Conservation (phyloP, 2,329 filamentous ascomycete genomes). For the Microcyclosporella mali region DNA sequence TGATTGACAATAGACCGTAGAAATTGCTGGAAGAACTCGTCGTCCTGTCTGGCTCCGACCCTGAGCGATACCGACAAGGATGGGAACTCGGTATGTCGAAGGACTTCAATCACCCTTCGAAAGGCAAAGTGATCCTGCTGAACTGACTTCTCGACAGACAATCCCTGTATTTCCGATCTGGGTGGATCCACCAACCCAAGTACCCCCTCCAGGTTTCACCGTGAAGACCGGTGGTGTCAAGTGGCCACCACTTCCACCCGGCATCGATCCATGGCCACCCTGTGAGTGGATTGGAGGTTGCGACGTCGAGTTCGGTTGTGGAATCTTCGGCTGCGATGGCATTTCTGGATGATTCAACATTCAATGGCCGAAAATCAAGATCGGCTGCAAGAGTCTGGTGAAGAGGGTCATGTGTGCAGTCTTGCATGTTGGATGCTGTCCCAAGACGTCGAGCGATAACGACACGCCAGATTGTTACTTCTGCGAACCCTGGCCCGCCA, state of each 20-base stretch:
- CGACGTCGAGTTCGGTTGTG: constrained; percentile 4
- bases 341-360: constrained; percentile 10
- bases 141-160: constrained; percentile 1
- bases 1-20: too few species aligned
- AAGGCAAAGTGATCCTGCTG: too few species aligned
- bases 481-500: constrained; percentile 1
- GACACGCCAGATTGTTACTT: constrained; percentile 1
- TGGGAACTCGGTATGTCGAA: too few species aligned
- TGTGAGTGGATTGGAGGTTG: neutral
- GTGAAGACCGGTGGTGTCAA: neutral
- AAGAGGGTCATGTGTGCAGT: constrained; percentile 2
- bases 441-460: constrained; percentile 1
- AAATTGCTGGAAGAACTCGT: constrained; percentile 17
- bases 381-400: constrained; percentile 2
- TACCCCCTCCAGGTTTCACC: constrained; percentile 1
- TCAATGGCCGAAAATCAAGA: neutral
- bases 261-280: neutral
- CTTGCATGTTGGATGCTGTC: constrained; percentile 4
- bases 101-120: too few species aligned
- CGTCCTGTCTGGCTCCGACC: constrained; percentile 6
- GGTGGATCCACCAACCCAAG: constrained; percentile 4
- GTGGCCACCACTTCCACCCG: constrained; percentile 2
- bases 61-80: constrained; percentile 4
- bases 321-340: constrained; percentile 9
- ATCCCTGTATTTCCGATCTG: constrained; percentile 10